Conservation (phyloP, 2,329 filamentous ascomycete species). For the Ceratocystis eucalypticola region DNA sequence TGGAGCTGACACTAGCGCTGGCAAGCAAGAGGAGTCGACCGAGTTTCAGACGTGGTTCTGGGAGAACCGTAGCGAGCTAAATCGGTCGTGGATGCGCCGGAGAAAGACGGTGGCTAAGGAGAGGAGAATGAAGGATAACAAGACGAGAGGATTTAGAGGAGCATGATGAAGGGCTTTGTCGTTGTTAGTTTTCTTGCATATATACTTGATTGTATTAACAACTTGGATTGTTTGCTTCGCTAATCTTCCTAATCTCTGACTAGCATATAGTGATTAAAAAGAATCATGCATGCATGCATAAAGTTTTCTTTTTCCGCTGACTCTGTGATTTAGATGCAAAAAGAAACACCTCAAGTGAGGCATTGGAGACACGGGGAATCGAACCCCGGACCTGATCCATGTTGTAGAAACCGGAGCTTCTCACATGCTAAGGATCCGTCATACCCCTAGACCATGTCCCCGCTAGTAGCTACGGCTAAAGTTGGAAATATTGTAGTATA, state of each 20-base stretch:
- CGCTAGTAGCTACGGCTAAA: too few relatives aligned
- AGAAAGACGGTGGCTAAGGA: constrained; percentile 51
- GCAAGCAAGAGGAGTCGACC: constrained; percentile 24
- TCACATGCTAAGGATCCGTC: too few relatives aligned
- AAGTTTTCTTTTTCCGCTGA: too few relatives aligned
- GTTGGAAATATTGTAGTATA: too few relatives aligned
- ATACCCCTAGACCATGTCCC: too few relatives aligned
- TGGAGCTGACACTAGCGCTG: constrained; percentile 13
- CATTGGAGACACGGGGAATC: constrained; percentile 19
- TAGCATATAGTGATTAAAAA: background rate
- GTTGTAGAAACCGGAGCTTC: too few relatives aligned
- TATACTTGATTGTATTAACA: background rate
- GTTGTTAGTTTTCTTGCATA: background rate
- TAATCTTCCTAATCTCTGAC: background rate
- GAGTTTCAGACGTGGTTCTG: constrained; percentile 58
- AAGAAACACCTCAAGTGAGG: too few relatives aligned
- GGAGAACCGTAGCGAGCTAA: constrained; percentile 51
- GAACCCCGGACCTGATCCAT: constrained; percentile 20
- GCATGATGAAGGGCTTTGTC: background rate
- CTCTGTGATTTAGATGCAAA: too few relatives aligned
- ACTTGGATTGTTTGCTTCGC: background rate
- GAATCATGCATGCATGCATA: background rate
- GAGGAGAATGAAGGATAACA: constrained; percentile 53
- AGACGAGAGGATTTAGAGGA: constrained; percentile 32
- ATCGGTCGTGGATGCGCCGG: constrained; percentile 51